Evolutionary conservation across 73 alveolate species (phyloP).

Genomic region (Breviolum minutum): DNA sequence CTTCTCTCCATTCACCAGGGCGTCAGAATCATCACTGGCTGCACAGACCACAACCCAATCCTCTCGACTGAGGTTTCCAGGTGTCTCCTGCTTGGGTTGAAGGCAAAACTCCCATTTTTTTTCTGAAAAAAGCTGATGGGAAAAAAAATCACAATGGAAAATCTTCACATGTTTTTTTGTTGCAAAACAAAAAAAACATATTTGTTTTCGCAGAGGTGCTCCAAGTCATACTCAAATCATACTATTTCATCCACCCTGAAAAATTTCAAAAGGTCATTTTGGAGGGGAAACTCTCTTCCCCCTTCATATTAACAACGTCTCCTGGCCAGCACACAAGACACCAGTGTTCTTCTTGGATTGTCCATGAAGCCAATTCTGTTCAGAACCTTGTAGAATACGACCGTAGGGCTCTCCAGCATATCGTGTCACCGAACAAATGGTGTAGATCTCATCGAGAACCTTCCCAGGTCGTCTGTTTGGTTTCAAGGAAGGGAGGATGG

Average conservation of each 20-base stretch:
- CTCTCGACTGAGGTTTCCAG: background rate
- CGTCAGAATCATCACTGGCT: constrained; percentile 14
- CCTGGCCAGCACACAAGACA: constrained; percentile 34
- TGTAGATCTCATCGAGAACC: constrained; percentile 55
- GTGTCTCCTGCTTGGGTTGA: background rate
- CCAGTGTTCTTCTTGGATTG: constrained; percentile 38
- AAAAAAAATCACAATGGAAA: no score
- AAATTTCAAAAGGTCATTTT: no score
- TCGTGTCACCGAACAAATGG: constrained; percentile 54
- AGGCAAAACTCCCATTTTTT: no score
- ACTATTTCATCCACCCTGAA: no score
- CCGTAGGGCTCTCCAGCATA: constrained; percentile 72
- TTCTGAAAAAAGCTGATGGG: no score
- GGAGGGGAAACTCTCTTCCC: no score
- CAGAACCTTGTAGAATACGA: constrained; percentile 60
- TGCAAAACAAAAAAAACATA: no score
- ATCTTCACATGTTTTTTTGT: no score
- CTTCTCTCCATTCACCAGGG: constrained; percentile 54
- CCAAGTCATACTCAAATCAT: no score
- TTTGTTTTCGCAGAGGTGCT: no score
- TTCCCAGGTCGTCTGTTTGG: background rate
- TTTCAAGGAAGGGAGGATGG: background rate
- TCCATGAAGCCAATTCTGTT: constrained; percentile 63
- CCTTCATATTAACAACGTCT: no score
- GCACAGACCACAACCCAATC: constrained; percentile 80